phyloP scores from a whole-genome alignment of 805 yeast genomes.

The Yarrowia divulgata region DNA sequence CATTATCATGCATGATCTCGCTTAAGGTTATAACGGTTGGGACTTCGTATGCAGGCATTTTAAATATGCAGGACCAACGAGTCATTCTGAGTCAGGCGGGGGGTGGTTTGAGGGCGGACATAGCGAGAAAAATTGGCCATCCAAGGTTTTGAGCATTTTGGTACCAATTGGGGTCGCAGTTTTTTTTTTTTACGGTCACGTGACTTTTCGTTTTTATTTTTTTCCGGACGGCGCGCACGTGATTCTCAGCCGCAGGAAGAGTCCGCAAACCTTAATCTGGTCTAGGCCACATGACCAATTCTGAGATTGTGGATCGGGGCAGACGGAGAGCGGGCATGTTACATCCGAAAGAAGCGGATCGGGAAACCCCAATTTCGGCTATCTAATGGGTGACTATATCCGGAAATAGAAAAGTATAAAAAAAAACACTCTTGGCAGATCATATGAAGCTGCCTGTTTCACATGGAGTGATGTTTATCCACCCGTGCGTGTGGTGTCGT shows the following conservation, averaged over 20 bases:
- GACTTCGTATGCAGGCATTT: constrained; percentile 21
- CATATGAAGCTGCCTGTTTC: not conserved
- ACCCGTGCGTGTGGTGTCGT: not conserved
- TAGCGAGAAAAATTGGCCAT: not conserved
- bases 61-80: constrained; percentile 5
- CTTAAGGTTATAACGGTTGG: constrained; percentile 20
- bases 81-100: not conserved
- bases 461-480: constrained; percentile 9
- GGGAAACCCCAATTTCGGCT: too few relatives aligned
- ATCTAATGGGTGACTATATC: not conserved
- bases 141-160: not conserved
- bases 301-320: not conserved
- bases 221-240: not conserved
- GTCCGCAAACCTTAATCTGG: not conserved
- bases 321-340: not conserved
- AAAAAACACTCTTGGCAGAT: too few relatives aligned
- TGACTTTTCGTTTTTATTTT: not conserved
- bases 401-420: not conserved
- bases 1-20: constrained; percentile 8
- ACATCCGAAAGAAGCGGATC: constrained; percentile 5
- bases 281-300: constrained; percentile 23
- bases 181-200: not conserved
- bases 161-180: not conserved
- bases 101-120: too few relatives aligned
- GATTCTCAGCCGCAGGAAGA: constrained; percentile 17